A percentile compares a stretch with the other conserved stretches of the same genome.
These are phyloP conservation scores for Mortierella sp. DNA, from an alignment of 371 early-diverging fungal species.

Conservation along the genomic window DNA sequence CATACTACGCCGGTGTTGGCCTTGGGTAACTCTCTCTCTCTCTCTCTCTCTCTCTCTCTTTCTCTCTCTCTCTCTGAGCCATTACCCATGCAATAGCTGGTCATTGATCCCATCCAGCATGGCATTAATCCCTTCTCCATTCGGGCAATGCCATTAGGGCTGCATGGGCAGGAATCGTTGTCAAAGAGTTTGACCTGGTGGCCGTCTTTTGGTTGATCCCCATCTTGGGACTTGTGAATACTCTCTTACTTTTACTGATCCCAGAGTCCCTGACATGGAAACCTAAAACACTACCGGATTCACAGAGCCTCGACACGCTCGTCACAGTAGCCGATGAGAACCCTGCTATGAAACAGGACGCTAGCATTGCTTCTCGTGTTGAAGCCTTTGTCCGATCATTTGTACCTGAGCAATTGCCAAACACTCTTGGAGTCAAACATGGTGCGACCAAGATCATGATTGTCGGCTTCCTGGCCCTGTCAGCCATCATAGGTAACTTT, in stretches of 20 bases:
- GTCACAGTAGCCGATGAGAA: slow-evolving; percentile 7
- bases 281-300: too few relatives aligned
- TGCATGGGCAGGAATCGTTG: slow-evolving; percentile 12
- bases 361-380: neutral
- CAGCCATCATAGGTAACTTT: slow-evolving; percentile 13
- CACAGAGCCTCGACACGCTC: neutral
- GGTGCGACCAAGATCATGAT: slow-evolving; percentile 16
- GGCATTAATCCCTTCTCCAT: neutral
- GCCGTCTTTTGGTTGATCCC: slow-evolving; percentile 27
- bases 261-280: slow-evolving; percentile 32
- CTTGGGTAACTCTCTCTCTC: slow-evolving; percentile 17
- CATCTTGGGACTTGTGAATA: too few relatives aligned
- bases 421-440: slow-evolving; percentile 28
- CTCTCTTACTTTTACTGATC: slow-evolving; percentile 2
- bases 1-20: slow-evolving; percentile 26
- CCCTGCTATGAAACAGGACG: too few relatives aligned
- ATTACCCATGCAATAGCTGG: too few relatives aligned
- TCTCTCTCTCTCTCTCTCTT: neutral
- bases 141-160: slow-evolving; percentile 14
- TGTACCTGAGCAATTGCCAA: slow-evolving; percentile 26
- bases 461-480: slow-evolving; percentile 8
- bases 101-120: neutral
- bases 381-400: slow-evolving; percentile 1
- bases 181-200: slow-evolving; percentile 13
- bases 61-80: too few relatives aligned